Evolutionary conservation across 768 basidiomycete species (phyloP), one percentile per base, ranked within the genome.

Genomic region (Amanita brunnescens): DNA sequence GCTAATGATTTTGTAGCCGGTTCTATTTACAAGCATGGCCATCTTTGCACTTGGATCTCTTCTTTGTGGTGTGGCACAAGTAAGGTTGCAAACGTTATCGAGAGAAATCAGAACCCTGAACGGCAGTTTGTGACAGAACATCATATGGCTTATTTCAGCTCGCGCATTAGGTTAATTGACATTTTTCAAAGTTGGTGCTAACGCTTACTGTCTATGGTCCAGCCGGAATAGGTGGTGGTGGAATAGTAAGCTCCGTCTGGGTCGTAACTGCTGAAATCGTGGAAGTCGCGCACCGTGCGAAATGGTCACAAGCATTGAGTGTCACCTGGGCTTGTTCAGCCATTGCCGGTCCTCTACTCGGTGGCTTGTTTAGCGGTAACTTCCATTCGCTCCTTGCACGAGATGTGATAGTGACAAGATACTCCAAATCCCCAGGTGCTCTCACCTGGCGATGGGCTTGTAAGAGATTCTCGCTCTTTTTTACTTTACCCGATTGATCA

Each of bases 251-350:
- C 62, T 77, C 85, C 38, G 88, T 91, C 32, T 91, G 90, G 90
- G 80, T 87, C 20, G 83, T 92, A 53, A 90, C 87, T 40, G 78
- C 88, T 56, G 89, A 92, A 63, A 81, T 92, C 53, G 89, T 91
- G 37, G 80, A 83, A 63, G 74, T 80, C 24, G 72, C 70, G 54
- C 70, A 76, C 53, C 79, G 87, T 52, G 83, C 87, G 44, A 87
- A 81, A 63, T 91, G 87, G 89, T 88, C 86, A 9, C 86, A 87
- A 64, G 87, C 87, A 16, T 74, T 91, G 29, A 90, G 88, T 56
- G 64, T 90, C 49, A 91, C 89, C 33, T 91, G 89, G 89, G 83
- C 83, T 54, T 87, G 85, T 62, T 91, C 89, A 38, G 89, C 89
- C 30, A 65, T 91, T 55, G 87, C 88, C 42, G 89, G 90, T 5